Conservation (phyloP, 2,329 filamentous ascomycete genomes). For the Aspergillus sp. region DNA sequence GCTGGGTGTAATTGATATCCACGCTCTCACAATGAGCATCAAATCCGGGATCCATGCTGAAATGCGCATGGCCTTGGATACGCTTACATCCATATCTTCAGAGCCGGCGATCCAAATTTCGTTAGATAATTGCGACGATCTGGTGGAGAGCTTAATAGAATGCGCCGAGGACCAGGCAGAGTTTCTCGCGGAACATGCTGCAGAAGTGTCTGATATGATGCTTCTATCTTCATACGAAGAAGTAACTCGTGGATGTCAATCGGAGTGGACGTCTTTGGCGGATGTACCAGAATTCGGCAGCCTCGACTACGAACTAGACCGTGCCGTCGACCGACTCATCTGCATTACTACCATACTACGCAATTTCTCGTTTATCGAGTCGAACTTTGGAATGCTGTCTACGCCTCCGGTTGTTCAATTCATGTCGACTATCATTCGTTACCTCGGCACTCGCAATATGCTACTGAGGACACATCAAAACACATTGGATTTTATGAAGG, state of each 20-base stretch:
- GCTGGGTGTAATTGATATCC: slow-evolving; percentile 84
- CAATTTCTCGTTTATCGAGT: slow-evolving; percentile 83
- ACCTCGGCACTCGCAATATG: slow-evolving; percentile 86
- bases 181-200: slow-evolving; percentile 77
- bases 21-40: slow-evolving; percentile 83
- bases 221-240: slow-evolving; percentile 85
- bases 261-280: slow-evolving; percentile 71
- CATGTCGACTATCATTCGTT: slow-evolving; percentile 77
- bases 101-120: slow-evolving; percentile 65
- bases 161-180: slow-evolving; percentile 89
- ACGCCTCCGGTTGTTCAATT: slow-evolving; percentile 79
- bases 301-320: slow-evolving; percentile 76
- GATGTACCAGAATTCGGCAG: slow-evolving; percentile 75
- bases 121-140: slow-evolving; percentile 77
- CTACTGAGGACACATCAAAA: slow-evolving; percentile 79
- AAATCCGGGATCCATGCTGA: slow-evolving; percentile 89
- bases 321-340: slow-evolving; percentile 81
- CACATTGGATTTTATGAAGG: slow-evolving; percentile 96
- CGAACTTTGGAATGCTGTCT: slow-evolving; percentile 74
- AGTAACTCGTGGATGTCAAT: slow-evolving; percentile 73
- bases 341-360: slow-evolving; percentile 90
- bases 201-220: slow-evolving; percentile 84
- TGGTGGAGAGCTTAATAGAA: slow-evolving; percentile 84
- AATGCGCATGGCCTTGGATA: slow-evolving; percentile 86
- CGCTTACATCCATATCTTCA: slow-evolving; percentile 71